Evolutionary conservation across 129 eudicot genomes (phyloP).

Genomic region (Ambrosia trifida): DNA sequence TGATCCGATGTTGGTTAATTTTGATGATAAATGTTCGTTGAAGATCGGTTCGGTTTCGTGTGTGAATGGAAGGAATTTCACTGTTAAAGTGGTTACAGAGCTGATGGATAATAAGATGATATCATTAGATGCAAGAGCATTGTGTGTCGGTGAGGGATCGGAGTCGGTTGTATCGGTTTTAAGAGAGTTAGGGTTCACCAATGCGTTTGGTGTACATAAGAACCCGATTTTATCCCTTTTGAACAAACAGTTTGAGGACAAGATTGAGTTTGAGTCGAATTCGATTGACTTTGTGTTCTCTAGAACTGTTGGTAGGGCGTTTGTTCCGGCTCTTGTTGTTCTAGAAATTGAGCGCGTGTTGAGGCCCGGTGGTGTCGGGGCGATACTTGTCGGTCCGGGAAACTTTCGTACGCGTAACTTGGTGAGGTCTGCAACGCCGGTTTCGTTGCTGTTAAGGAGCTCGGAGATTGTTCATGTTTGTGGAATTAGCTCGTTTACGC

Average conservation of each 20-base stretch:
- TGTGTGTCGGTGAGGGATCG: conserved; percentile 76
- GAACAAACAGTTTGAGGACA: conserved; percentile 54
- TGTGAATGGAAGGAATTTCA: conserved; percentile 48
- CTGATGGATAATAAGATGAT: conserved; percentile 62
- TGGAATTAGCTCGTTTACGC: conserved; percentile 44
- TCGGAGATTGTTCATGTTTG: conserved; percentile 69
- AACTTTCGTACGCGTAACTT: conserved; percentile 48
- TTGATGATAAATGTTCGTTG: conserved; percentile 25
- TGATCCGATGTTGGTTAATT: conserved; percentile 44
- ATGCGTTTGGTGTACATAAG: conserved; percentile 48
- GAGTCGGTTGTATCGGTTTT: conserved; percentile 47
- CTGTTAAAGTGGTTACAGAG: conserved; percentile 58
- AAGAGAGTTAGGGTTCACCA: conserved; percentile 52
- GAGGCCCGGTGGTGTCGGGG: conserved; percentile 85
- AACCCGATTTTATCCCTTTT: conserved; percentile 61
- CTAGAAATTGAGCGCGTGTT: conserved; percentile 81
- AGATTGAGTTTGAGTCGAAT: conserved; percentile 56
- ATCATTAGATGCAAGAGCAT: conserved; percentile 45
- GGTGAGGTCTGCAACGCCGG: conserved; percentile 69
- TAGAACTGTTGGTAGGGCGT: conserved; percentile 55
- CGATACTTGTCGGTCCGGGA: conserved; percentile 56
- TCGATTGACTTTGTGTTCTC: conserved; percentile 72
- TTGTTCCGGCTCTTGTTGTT: conserved; percentile 81
- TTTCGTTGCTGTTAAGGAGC: conserved; percentile 65
- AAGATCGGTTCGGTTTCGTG: conserved; percentile 18